Evolutionary conservation across 1,284 basidiomycete species (phyloP), one percentile per base, ranked within the genome.

Genomic region (Apiotrichum sp.): DNA sequence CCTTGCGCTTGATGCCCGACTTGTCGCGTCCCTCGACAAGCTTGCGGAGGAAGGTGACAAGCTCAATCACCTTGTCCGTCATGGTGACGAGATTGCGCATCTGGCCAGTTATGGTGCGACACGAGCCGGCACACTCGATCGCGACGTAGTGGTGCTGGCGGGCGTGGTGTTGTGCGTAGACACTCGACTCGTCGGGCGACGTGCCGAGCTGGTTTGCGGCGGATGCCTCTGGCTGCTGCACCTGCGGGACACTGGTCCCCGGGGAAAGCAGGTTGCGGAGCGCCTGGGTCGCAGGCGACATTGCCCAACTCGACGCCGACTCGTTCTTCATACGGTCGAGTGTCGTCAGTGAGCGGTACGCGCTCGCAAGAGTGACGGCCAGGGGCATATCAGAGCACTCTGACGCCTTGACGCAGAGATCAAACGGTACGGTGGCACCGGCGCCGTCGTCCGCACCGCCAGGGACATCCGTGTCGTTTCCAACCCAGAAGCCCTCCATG

Each of bases 401-500:
- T 8, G 72, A 74, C 2, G 76, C 73, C 62, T 72, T 59, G 49
- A 76, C 67, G 42, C 70, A 73, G 14, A 77, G 57, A 51, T 75
- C 71, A 43, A 75, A 74, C 2, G 59, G 56, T 2, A 72, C 57
- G 3, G 44, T 47, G 11, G 69, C 64, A 9, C 69, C 67, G 0
- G 63, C 67, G 5, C 70, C 70, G 22, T 70, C 68, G 14, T 70
- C 66, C 2, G 68, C 65, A 32, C 68, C 67, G 14, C 67, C 70
- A 1, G 75, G 75, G 5, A 77, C 69, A 58, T 78, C 76, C 41
- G 67, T 70, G 35, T 75, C 71, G 57, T 77, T 77, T 3, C 76
- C 76, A 46, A 82, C 79, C 78, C 79, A 83, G 58, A 84, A 78
- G 16, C 80, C 79, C 39, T 79, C 76, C 14, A 79, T 78, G 50